phyloP scores from a whole-genome alignment of 768 basidiomycete genomes.

The Gloeopeniophorella convolvens region DNA sequence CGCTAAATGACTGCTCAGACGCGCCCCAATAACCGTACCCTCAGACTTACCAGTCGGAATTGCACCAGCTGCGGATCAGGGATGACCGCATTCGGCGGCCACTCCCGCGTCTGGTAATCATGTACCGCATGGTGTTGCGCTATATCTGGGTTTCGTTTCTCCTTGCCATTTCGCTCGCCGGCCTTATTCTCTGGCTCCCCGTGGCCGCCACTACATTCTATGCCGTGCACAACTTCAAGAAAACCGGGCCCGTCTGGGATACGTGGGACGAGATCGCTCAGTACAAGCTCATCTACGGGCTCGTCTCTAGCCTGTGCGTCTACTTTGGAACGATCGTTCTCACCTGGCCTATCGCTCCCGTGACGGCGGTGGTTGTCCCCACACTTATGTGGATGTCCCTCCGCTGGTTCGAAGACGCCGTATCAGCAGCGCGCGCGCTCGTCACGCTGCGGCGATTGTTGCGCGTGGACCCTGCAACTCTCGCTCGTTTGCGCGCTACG shows the following conservation, averaged over 20 bases:
- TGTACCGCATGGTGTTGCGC: conserved; percentile 61
- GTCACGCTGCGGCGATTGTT: conserved; percentile 55
- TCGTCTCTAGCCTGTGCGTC: conserved; percentile 64
- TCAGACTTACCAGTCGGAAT: conserved; percentile 69
- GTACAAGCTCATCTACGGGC: conserved; percentile 80
- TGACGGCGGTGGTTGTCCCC: conserved; percentile 59
- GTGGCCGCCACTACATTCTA: conserved; percentile 65
- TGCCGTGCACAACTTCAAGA: conserved; percentile 70
- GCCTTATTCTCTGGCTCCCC: conserved; percentile 77
- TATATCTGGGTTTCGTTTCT: conserved; percentile 58
- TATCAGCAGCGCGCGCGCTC: conserved; percentile 74
- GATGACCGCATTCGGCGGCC: conserved; percentile 79
- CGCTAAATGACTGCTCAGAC: neutral
- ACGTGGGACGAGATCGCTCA: conserved; percentile 90
- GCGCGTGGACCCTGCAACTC: conserved; percentile 48
- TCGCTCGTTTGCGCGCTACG: conserved; percentile 46
- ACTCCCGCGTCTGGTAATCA: conserved; percentile 44
- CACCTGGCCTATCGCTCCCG: conserved; percentile 53
- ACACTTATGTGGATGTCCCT: conserved; percentile 84
- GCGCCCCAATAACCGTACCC: neutral
- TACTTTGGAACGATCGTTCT: conserved; percentile 49
- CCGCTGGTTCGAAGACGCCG: conserved; percentile 82
- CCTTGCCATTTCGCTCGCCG: conserved; percentile 61
- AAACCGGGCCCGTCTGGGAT: conserved; percentile 75
- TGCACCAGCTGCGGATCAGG: conserved; percentile 64